Conservation (phyloP, 305 asterid genomes). For the Solanum hybrid region DNA sequence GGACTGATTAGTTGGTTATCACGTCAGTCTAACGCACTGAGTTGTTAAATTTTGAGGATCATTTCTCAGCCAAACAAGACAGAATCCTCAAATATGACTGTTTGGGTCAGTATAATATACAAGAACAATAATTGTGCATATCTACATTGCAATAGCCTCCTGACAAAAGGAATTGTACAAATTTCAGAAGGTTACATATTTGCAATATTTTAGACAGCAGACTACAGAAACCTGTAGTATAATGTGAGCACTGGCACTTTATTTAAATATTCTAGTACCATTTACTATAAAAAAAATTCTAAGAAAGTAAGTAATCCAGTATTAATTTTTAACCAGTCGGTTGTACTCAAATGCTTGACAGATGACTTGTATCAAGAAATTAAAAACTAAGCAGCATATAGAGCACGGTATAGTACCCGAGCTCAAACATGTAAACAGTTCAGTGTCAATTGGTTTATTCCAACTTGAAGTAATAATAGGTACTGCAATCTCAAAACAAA, state of each 20-base stretch:
- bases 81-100: neutral
- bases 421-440: neutral
- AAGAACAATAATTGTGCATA: neutral
- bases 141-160: neutral
- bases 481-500: neutral
- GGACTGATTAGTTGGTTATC: slow-evolving; percentile 84
- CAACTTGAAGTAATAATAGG: neutral
- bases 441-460: neutral
- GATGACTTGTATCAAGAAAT: neutral
- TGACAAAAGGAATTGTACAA: neutral
- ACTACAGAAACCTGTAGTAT: neutral
- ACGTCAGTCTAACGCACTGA: slow-evolving; percentile 99
- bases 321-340: neutral
- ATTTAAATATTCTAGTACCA: no score
- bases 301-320: neutral
- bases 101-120: no score
- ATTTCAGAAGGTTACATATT: neutral
- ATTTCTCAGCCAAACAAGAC: neutral
- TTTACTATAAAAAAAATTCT: no score
- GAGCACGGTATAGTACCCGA: neutral
- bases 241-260: neutral
- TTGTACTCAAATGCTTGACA: neutral
- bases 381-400: neutral
- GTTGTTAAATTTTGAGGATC: neutral
- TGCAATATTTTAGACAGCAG: neutral